Base-by-base conservation (phyloP, 257 asterid genomes). In the Nicotiana sylvestris region DNA sequence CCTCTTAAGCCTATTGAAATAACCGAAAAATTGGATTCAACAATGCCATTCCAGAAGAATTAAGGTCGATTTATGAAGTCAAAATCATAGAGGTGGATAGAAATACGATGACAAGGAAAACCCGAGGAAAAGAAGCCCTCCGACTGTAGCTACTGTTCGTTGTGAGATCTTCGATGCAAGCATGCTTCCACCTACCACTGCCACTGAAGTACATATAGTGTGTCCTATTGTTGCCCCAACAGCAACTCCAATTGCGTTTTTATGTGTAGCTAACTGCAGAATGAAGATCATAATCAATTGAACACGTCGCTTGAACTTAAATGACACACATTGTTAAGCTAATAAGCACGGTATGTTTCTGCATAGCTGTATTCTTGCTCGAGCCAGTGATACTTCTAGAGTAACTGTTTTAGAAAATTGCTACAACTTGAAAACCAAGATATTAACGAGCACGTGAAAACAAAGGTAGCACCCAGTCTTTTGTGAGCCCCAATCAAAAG, bases 171-270 rank as follows among this genome's bases (percentile, higher is more conserved):
- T 96, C 11, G 99, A 93, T 53, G 99, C 99, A 83, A 96, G 87
- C 91, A 96, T 94, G 89, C 99, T 96, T 89, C 99, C 99, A 29
- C 99, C 99, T 3, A 96, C 46, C 80, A 96, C 99, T 7, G 99
- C 99, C 84, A 96, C 27, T 2, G 98, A 94, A 53, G 99, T 96
- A 72, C 99, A 96, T 60, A 96, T 85, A 6, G 95, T 90, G 90
- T 96, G 99, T 70, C 98, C 99, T 25, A 96, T 66, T 15, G 83
- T 80, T 17, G 99, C 99, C 70, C 98, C 99, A 27, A 89, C 43
- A 2, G 98, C 98, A 57, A 96, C 98, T 78, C 98, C 98, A 15
- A 94, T 74, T 15, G 99, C 99, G 84, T 93, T 94, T 83, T 96
- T 96, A 88, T 96, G 99, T 0, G 99, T 94, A 32, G 99, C 98